A percentile compares a stretch with the other conserved stretches of the same genome.
phyloP scores from a whole-genome alignment of 441 rosid genomes.

The Raphanus hybrid region DNA sequence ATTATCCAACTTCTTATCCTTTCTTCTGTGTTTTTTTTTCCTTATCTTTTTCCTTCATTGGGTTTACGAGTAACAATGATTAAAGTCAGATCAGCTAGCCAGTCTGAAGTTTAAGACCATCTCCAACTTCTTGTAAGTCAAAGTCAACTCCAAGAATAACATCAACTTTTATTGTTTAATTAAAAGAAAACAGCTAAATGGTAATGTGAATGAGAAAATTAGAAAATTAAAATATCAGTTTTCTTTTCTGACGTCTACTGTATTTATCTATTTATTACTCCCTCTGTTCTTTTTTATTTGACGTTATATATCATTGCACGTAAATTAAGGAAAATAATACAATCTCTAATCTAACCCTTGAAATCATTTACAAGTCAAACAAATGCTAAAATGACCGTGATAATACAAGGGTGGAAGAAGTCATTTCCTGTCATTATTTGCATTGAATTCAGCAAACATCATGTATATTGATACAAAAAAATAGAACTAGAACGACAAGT shows the following conservation, averaged over 20 bases:
- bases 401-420: too few relatives aligned
- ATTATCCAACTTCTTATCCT: conserved; percentile 14
- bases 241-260: not conserved
- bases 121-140: conserved; percentile 3
- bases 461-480: too few relatives aligned
- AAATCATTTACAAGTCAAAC: too few relatives aligned
- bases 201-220: not conserved
- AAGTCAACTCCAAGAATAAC: conserved; percentile 22
- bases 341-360: too few relatives aligned
- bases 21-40: not conserved
- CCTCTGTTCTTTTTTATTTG: too few relatives aligned
- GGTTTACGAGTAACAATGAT: not conserved
- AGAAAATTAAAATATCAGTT: not conserved
- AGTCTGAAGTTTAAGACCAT: too few relatives aligned
- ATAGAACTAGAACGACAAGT: too few relatives aligned
- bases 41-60: not conserved
- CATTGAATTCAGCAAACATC: too few relatives aligned
- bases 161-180: not conserved
- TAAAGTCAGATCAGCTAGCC: not conserved
- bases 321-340: too few relatives aligned
- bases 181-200: not conserved
- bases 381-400: too few relatives aligned
- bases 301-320: too few relatives aligned
- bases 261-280: not conserved
- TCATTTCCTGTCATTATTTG: too few relatives aligned